Conservation (phyloP, 1,139 yeast species). For the Candida albicans region DNA sequence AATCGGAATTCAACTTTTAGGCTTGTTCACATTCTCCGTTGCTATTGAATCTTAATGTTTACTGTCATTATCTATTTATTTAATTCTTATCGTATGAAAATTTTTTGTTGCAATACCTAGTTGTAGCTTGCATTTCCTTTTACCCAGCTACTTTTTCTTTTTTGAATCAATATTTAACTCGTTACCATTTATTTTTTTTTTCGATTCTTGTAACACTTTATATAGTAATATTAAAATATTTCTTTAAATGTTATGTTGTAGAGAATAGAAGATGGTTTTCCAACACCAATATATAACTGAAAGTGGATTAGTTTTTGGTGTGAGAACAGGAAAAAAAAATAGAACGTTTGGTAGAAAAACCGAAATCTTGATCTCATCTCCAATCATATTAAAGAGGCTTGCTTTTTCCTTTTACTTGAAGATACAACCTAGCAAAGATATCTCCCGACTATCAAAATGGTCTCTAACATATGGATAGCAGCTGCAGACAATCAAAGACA, state of each 20-base stretch:
- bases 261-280: too few relatives aligned
- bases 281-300: too few relatives aligned
- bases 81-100: not conserved
- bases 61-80: not conserved
- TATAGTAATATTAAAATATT: not conserved
- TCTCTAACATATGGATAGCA: constrained; percentile 86
- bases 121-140: too few relatives aligned
- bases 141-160: too few relatives aligned
- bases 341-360: too few relatives aligned
- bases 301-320: too few relatives aligned
- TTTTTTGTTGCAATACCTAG: not conserved
- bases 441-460: constrained; percentile 25
- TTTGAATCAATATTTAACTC: not conserved
- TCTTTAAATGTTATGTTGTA: too few relatives aligned
- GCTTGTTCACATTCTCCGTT: not conserved
- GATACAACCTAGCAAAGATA: too few relatives aligned
- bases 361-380: too few relatives aligned
- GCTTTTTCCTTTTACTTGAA: too few relatives aligned
- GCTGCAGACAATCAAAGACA: constrained; percentile 79
- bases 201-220: not conserved
- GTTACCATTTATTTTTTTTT: not conserved
- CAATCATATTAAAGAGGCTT: not conserved
- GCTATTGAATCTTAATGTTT: not conserved
- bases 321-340: not conserved
- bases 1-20: constrained; percentile 21